Conservation (phyloP, 2,329 filamentous ascomycete genomes). For the Magnaporthiopsis poae region DNA sequence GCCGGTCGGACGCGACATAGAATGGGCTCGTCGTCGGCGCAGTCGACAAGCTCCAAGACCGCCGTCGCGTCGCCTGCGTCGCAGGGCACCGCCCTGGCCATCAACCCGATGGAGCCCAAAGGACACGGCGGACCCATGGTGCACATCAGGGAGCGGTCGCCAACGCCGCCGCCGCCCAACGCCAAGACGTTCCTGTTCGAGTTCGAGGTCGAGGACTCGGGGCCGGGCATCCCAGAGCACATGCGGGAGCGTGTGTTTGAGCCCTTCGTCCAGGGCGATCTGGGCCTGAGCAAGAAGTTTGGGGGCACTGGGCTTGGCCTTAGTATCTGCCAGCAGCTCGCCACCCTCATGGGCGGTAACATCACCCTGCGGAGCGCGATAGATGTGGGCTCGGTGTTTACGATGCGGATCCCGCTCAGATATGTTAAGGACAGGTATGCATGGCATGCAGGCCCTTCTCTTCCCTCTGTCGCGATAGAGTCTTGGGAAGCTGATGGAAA, state of each 20-base stretch:
- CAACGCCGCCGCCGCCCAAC: slow-evolving; percentile 49
- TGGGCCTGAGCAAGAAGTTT: slow-evolving; percentile 79
- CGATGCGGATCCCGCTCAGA: slow-evolving; percentile 69
- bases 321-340: slow-evolving; percentile 81
- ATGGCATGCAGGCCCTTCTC: slow-evolving; percentile 3
- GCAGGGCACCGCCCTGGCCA: slow-evolving; percentile 45
- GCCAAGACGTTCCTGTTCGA: slow-evolving; percentile 66
- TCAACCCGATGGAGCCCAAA: slow-evolving; percentile 54
- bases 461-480: too few relatives aligned
- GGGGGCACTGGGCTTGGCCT: slow-evolving; percentile 80
- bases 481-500: not conserved
- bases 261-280: slow-evolving; percentile 86
- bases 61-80: slow-evolving; percentile 17
- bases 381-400: slow-evolving; percentile 71
- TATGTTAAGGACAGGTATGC: slow-evolving; percentile 59
- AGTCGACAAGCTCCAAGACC: slow-evolving; percentile 39
- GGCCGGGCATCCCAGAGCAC: slow-evolving; percentile 70
- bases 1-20: slow-evolving; percentile 33
- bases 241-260: slow-evolving; percentile 81
- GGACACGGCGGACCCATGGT: slow-evolving; percentile 31
- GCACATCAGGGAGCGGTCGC: slow-evolving; percentile 43
- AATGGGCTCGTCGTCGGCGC: slow-evolving; percentile 38
- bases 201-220: slow-evolving; percentile 81
- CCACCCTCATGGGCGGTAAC: slow-evolving; percentile 69
- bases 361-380: slow-evolving; percentile 63